These are phyloP conservation scores for Phlegmacium glaucopus DNA, from an alignment of 768 basidiomycete species.

Conservation along the genomic window DNA sequence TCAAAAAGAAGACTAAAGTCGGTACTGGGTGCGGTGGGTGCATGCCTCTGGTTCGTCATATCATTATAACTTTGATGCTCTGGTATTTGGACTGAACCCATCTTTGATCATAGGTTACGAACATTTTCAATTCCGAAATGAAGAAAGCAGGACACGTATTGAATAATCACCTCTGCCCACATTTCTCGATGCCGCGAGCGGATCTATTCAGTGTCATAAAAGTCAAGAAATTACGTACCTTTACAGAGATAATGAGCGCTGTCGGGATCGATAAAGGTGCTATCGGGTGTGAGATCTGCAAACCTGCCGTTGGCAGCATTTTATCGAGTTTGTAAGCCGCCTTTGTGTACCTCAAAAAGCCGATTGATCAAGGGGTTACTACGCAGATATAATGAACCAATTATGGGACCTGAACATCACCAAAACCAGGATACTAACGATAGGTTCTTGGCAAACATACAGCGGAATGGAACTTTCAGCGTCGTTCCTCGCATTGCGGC, in stretches of 20 bases:
- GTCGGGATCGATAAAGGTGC: slow-evolving; percentile 45
- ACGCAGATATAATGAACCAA: slow-evolving; percentile 47
- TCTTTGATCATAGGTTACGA: slow-evolving; percentile 9
- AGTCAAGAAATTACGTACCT: slow-evolving; percentile 58
- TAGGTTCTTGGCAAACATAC: slow-evolving; percentile 67
- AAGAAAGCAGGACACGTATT: slow-evolving; percentile 59
- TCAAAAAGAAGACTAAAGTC: slow-evolving; percentile 67
- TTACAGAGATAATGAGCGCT: slow-evolving; percentile 48
- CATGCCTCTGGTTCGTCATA: slow-evolving; percentile 41
- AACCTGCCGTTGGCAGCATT: slow-evolving; percentile 60
- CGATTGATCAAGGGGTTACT: too few species aligned
- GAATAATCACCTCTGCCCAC: slow-evolving; percentile 59
- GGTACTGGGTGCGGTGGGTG: slow-evolving; percentile 77
- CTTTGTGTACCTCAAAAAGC: too few species aligned
- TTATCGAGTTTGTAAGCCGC: slow-evolving; percentile 32
- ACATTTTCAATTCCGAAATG: slow-evolving; percentile 55
- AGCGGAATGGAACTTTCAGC: slow-evolving; percentile 67
- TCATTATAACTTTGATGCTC: too few species aligned
- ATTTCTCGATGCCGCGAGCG: slow-evolving; percentile 60
- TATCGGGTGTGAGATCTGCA: slow-evolving; percentile 72
- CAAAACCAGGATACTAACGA: slow-evolving; percentile 75
- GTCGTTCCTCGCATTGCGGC: slow-evolving; percentile 71
- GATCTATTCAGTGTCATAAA: slow-evolving; percentile 68
- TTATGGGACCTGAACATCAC: slow-evolving; percentile 61
- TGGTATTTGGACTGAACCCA: too few species aligned